These are phyloP conservation scores for Aureobasidium sp. DNA, from an alignment of 2,329 filamentous ascomycete genomes.

Conservation along the genomic window DNA sequence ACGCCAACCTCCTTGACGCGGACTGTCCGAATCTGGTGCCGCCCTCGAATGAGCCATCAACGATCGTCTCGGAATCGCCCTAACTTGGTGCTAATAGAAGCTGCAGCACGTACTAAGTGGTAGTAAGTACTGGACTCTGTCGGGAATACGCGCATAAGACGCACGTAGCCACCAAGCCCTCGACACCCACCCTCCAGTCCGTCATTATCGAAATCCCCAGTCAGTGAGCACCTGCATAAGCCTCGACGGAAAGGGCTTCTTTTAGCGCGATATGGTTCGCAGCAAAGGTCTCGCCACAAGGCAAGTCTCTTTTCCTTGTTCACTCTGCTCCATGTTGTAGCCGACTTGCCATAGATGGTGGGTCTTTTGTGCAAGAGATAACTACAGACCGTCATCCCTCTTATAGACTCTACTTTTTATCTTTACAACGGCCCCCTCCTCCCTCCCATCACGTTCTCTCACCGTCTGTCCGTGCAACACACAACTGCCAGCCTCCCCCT, in stretches of 20 bases:
- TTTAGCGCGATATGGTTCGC: constrained; percentile 12
- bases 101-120: constrained; percentile 14
- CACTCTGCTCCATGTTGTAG: constrained; percentile 1
- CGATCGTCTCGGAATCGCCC: constrained; percentile 11
- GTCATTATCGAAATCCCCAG: constrained; percentile 10
- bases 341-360: constrained; percentile 9
- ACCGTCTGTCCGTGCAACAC: constrained; percentile 8
- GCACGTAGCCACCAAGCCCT: constrained; percentile 9
- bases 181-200: not conserved
- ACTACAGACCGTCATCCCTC: constrained; percentile 7
- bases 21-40: not conserved
- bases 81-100: constrained; percentile 5
- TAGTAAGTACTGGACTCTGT: constrained; percentile 1
- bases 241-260: not conserved
- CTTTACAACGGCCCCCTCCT: constrained; percentile 8
- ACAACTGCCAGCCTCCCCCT: not conserved
- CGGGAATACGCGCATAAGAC: constrained; percentile 13
- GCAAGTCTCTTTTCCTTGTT: constrained; percentile 6
- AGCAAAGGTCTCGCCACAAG: constrained; percentile 15
- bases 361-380: constrained; percentile 9
- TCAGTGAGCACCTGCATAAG: constrained; percentile 14
- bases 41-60: constrained; percentile 1
- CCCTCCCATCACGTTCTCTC: constrained; percentile 9
- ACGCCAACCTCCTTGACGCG: constrained; percentile 10
- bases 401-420: constrained; percentile 5